phyloP scores from a whole-genome alignment of 345 rosid species.

The Tarenaya hassleriana region DNA sequence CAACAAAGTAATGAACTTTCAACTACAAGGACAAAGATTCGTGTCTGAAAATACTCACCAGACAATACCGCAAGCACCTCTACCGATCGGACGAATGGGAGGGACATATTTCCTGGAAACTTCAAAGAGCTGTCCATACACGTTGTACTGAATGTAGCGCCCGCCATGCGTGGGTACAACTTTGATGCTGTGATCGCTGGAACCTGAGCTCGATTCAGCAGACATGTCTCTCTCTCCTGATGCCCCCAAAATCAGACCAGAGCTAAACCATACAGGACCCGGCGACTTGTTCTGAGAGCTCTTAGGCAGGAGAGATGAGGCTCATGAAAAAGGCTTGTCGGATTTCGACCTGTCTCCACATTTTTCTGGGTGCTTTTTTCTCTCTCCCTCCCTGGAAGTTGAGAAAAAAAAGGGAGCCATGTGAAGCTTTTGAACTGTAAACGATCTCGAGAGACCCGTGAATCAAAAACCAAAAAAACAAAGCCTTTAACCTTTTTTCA shows the following conservation, averaged over 20 bases:
- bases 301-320: too few species aligned
- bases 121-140: conserved; percentile 95
- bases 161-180: conserved; percentile 84
- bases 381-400: too few species aligned
- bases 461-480: conserved; percentile 17
- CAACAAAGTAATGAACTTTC: conserved; percentile 12
- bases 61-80: conserved; percentile 97
- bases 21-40: not conserved
- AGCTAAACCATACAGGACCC: not conserved
- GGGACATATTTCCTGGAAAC: conserved; percentile 91
- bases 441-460: conserved; percentile 33
- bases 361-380: not conserved
- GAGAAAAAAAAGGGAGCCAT: conserved; percentile 24
- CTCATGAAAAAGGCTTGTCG: too few species aligned
- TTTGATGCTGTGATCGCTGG: conserved; percentile 44
- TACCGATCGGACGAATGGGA: conserved; percentile 96
- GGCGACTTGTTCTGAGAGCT: too few species aligned
- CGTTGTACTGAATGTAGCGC: conserved; percentile 85
- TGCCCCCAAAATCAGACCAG: too few species aligned
- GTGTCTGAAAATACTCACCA: conserved; percentile 41
- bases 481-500: too few species aligned
- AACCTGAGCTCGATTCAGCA: conserved; percentile 50
- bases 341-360: too few species aligned
- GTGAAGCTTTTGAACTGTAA: conserved; percentile 32
- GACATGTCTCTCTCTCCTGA: too few species aligned